Conservation (phyloP, 331 rosid genomes). For the Arachis monticola region DNA sequence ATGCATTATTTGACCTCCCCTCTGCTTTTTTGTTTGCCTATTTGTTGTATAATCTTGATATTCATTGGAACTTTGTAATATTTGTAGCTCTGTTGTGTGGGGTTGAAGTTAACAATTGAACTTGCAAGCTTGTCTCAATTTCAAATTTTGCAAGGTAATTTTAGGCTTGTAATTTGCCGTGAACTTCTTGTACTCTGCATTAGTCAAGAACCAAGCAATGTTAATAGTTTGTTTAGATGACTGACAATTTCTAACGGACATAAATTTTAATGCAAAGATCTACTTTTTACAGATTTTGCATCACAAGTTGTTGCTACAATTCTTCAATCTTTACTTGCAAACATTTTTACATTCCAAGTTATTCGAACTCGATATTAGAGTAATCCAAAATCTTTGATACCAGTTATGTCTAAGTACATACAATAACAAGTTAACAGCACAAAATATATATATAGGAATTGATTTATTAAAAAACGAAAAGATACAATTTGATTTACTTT, state of each 20-base stretch:
- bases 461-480: too few relatives aligned
- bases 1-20: constrained; percentile 25
- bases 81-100: constrained; percentile 17
- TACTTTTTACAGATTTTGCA: too few relatives aligned
- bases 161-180: constrained; percentile 41
- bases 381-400: too few relatives aligned
- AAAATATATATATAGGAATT: too few relatives aligned
- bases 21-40: not conserved
- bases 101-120: constrained; percentile 21
- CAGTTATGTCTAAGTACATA: too few relatives aligned
- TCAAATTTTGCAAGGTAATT: constrained; percentile 28
- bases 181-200: constrained; percentile 29
- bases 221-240: constrained; percentile 5
- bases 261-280: too few relatives aligned
- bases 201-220: constrained; percentile 23
- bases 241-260: not conserved
- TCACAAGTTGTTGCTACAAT: too few relatives aligned
- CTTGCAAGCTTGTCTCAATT: constrained; percentile 31
- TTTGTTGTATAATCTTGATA: constrained; percentile 20
- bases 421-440: too few relatives aligned
- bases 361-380: too few relatives aligned
- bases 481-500: not conserved
- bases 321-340: too few relatives aligned
- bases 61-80: constrained; percentile 17
- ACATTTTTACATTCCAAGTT: too few relatives aligned